These are phyloP conservation scores for Eucalyptus sideroxylon DNA, from an alignment of 345 rosid species.

Conservation along the genomic window DNA sequence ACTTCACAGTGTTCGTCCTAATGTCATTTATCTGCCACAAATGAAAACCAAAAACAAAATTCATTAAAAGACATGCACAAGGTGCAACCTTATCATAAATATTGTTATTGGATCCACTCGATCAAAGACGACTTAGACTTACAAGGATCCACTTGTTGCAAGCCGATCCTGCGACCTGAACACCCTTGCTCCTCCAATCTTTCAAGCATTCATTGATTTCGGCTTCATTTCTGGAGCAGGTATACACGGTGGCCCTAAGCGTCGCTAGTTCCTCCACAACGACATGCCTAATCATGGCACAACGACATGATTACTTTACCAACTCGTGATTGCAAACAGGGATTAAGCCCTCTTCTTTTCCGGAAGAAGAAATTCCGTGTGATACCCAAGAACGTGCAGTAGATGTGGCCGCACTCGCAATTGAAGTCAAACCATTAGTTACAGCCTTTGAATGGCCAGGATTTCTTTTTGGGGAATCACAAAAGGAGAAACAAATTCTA, in stretches of 20 bases:
- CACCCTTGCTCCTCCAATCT: constrained; percentile 30
- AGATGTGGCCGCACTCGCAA: background rate
- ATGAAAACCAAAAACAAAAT: background rate
- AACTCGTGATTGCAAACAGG: background rate
- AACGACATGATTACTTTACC: background rate
- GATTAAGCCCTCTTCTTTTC: background rate
- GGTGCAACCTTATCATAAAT: background rate
- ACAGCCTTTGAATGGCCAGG: background rate
- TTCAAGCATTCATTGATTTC: constrained; percentile 10
- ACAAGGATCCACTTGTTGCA: constrained; percentile 58
- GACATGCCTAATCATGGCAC: background rate
- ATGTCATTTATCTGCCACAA: constrained; percentile 30
- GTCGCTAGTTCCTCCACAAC: constrained; percentile 43
- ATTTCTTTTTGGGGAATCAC: too few species aligned
- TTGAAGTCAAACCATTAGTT: background rate
- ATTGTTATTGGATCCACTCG: background rate
- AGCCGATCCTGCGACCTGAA: constrained; percentile 31
- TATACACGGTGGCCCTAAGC: constrained; percentile 41
- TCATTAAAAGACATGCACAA: background rate
- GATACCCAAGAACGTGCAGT: background rate
- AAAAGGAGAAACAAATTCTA: background rate
- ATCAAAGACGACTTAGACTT: background rate
- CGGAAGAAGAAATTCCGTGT: background rate
- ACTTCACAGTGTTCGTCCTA: constrained; percentile 15
- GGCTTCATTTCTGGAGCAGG: constrained; percentile 2